A percentile compares a stretch with the other conserved stretches of the same genome.
Conservation (phyloP, 495 filamentous ascomycete species). For the Pyrenula aspistea region DNA sequence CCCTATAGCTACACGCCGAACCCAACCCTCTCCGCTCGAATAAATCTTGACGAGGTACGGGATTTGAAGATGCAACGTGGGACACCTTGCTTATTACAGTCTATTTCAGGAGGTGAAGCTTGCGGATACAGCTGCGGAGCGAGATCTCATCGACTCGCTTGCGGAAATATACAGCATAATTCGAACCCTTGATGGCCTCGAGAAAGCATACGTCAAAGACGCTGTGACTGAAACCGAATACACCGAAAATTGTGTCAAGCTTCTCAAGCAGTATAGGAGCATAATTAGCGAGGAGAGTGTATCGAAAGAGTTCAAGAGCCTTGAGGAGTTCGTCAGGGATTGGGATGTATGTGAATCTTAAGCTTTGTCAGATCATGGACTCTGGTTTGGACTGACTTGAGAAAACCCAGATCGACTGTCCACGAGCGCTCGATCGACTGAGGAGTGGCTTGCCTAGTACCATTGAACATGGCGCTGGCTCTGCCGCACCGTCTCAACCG, state of each 20-base stretch:
- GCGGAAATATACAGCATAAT: conserved; percentile 98
- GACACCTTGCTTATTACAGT: conserved; percentile 1
- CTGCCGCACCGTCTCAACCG: conserved; percentile 19
- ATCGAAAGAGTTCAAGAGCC: conserved; percentile 63
- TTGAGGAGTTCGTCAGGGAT: conserved; percentile 86
- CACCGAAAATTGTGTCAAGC: conserved; percentile 83
- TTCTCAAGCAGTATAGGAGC: conserved; percentile 94
- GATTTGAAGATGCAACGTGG: conserved; percentile 1
- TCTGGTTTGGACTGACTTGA: too few relatives aligned
- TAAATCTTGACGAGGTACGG: conserved; percentile 80
- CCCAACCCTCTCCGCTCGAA: conserved; percentile 64
- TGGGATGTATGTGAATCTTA: conserved; percentile 62
- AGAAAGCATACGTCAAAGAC: conserved; percentile 95
- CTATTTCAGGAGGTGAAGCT: conserved; percentile 86
- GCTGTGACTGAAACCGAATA: conserved; percentile 85
- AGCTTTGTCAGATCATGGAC: not conserved
- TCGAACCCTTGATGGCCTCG: conserved; percentile 84
- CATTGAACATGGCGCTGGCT: conserved; percentile 32
- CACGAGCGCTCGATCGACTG: conserved; percentile 83
- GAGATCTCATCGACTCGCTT: conserved; percentile 89
- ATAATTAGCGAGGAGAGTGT: conserved; percentile 82
- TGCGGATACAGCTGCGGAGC: conserved; percentile 67
- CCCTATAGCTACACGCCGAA: conserved; percentile 85
- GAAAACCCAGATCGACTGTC: conserved; percentile 89
- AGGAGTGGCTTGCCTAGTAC: conserved; percentile 74